Conservation (phyloP, 2,329 filamentous ascomycete species). For the Pochonia chlamydosporia region DNA sequence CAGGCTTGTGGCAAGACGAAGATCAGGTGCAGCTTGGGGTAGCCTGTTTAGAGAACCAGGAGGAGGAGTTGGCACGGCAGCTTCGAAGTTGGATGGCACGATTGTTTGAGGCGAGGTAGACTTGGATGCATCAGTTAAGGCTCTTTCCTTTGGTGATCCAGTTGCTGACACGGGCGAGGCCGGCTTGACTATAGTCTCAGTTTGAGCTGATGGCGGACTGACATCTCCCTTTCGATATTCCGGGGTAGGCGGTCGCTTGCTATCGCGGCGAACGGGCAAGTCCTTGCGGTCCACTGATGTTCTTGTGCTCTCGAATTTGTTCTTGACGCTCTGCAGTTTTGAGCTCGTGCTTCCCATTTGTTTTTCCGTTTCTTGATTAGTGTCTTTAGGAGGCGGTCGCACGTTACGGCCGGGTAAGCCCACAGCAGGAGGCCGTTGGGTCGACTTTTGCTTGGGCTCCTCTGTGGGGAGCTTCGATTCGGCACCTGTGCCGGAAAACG, state of each 20-base stretch:
- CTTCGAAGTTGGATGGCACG: background rate
- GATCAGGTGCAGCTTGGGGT: constrained; percentile 14
- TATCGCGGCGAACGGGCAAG: constrained; percentile 8
- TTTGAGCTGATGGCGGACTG: constrained; percentile 23
- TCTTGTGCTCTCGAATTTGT: constrained; percentile 12
- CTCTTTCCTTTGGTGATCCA: constrained; percentile 23
- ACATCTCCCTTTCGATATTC: constrained; percentile 41
- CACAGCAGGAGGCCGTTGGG: constrained; percentile 11
- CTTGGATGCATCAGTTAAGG: constrained; percentile 7
- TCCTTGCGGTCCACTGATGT: constrained; percentile 2
- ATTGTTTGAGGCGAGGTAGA: constrained; percentile 11
- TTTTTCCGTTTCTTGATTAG: constrained; percentile 11
- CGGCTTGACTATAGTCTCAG: constrained; percentile 34
- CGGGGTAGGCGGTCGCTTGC: constrained; percentile 40
- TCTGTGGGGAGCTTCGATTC: background rate
- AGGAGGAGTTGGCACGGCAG: background rate
- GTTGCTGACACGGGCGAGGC: constrained; percentile 40
- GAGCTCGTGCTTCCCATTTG: constrained; percentile 28
- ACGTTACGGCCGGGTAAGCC: constrained; percentile 24
- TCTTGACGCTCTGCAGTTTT: constrained; percentile 24
- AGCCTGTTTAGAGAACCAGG: constrained; percentile 16
- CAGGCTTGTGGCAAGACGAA: constrained; percentile 17
- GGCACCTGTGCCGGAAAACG: background rate
- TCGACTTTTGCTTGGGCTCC: background rate
- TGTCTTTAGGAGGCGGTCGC: constrained; percentile 15